Base-by-base conservation (phyloP, 371 early-diverging fungal species). In the Apophysomyces ossiformis region DNA sequence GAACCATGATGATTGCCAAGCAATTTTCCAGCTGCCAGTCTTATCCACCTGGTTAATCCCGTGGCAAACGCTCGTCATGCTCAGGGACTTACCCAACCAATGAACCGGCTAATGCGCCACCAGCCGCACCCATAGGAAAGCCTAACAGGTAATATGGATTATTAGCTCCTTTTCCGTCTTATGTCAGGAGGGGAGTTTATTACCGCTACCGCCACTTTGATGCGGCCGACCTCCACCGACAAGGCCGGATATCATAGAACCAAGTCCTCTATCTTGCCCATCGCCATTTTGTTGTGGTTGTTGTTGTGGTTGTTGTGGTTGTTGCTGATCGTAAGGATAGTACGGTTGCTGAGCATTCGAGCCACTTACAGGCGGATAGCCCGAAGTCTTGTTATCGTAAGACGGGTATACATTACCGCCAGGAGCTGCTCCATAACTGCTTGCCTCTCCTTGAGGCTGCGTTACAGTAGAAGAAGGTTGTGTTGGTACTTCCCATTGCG, bases 401-500 rank as follows among this genome's bases (percentile, higher is more conserved):
- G 62, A 36, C 21, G 64, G 44, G 64, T 50, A 47, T n/a, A 61
- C 5, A 26, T 50, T 50, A 21, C 68, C 66, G 16, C 61, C 54
- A 4, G 61, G 15, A 5, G 62, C 59, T 41, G 41, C 41, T 11
- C 41, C 41, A 38, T 76, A 72, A 54, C 69, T 70, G 13, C 26
- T 57, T 18, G 78, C 67, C 70, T 77, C 74, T 26, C 77, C 76
- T 9, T 11, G 36, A 4, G 63, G 57, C 37, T 59, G 32, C 15
- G 57, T 3, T 32, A 37, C 21, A 46, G 44, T 37, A 15, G 37
- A 21, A 50, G 37, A 21, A 50, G 38, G 54, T 26, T 50, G 59
- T 16, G 46, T 56, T 21, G 81, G 81, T 1, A 70, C 5, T 46
- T 81, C 81, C 81, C 81, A 81, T 59, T 81, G 78, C 7, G 81